Conservation (phyloP, 352 stramenopile genomes). For the Phytophthora crassamura region DNA sequence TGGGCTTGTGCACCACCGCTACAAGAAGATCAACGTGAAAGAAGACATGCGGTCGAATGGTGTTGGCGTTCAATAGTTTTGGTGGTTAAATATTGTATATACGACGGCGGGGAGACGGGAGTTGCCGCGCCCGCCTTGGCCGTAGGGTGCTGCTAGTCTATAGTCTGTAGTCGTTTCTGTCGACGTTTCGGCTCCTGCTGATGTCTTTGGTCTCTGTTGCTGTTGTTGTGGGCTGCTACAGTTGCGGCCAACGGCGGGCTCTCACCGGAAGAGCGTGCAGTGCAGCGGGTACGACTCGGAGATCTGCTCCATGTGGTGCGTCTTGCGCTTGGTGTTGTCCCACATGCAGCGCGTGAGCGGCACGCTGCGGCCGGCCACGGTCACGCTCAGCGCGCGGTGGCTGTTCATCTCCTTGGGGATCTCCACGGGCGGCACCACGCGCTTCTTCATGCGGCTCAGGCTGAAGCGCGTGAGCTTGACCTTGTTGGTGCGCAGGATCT, state of each 20-base stretch:
- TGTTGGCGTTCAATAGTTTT: conserved; percentile 12
- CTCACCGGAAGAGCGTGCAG: conserved; percentile 45
- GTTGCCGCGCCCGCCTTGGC: conserved; percentile 1
- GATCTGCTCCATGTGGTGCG: conserved; percentile 58
- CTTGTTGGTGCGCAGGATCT: conserved; percentile 51
- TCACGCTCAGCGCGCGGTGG: conserved; percentile 32
- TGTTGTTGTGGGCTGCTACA: conserved; percentile 7
- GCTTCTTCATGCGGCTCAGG: conserved; percentile 65
- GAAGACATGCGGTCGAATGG: background rate
- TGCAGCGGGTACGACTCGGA: conserved; percentile 51
- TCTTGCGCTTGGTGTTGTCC: conserved; percentile 58
- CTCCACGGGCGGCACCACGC: conserved; percentile 60
- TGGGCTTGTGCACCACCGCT: background rate
- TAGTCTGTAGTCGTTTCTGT: conserved; percentile 12
- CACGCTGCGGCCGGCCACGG: conserved; percentile 62
- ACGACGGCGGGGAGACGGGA: conserved; percentile 2
- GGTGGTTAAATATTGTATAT: conserved; percentile 37
- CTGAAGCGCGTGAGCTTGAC: conserved; percentile 63
- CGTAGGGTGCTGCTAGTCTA: conserved; percentile 27
- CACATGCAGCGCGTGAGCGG: conserved; percentile 64
- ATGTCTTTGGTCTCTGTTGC: background rate
- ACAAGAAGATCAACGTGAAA: background rate
- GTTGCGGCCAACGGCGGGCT: background rate
- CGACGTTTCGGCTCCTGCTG: conserved; percentile 1
- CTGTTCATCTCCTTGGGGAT: conserved; percentile 57